Evolutionary conservation across 768 basidiomycete species (phyloP), one percentile per base, ranked within the genome.

Genomic region (Calocybe cyanea): DNA sequence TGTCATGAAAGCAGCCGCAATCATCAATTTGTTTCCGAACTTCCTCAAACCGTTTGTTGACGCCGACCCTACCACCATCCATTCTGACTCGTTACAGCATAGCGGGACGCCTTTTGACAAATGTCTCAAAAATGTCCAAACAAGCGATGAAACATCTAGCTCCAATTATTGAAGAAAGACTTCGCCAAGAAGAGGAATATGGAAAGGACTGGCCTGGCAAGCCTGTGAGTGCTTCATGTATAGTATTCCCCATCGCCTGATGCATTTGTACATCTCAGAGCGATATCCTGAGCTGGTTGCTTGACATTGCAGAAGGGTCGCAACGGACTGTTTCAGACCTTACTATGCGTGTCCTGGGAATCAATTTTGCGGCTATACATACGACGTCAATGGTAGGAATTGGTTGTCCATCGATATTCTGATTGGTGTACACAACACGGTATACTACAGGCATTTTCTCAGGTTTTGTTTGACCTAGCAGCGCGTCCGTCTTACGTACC

Each of bases 201-300:
- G 52, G 50, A 8, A 38, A 45, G 11, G 49, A 53, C 25, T 56
- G 66, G 65, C 53, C 53, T 59, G 59, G 50, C 61, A 40, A 64
- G 53, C 59, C 58, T 5, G 59, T 59, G 21, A 2, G 47, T 45
- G 28, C 7, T 38, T 5, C 25, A 18, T n/a, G n/a, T 35, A 11
- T 19, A 2, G 7, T 9, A 19, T 20, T 45, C 10, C 9, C 3
- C 9, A 8, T 35, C 7, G 7, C 13, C 13, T 10, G 37, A 24
- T 13, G 11, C 34, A n/a, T 38, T 14, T 7, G 23, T 40, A 17
- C 4, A 1, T 17, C 15, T 6, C 33, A 73, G 73, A 68, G 66
- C 35, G 72, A 75, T 45, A 45, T 73, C 47, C 57, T 75, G 1
- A 63, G 63, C 42, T 76, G 73, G 72, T 50, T 73, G 34, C 17